Evolutionary conservation across 1,139 yeast species (phyloP).

Genomic region (Sugiyamaella paludigena): DNA sequence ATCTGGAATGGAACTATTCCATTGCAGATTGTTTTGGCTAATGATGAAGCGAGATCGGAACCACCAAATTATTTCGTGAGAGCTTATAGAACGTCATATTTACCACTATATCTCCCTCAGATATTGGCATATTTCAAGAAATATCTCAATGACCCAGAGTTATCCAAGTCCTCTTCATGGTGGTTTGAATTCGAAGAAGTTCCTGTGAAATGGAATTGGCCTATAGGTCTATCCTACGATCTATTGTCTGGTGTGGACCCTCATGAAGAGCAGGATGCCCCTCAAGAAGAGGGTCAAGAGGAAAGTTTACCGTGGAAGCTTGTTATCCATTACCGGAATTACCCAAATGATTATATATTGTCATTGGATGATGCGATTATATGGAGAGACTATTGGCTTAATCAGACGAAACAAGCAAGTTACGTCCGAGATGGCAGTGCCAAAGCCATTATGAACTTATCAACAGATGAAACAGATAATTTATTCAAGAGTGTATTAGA

Average conservation of each 20-base stretch:
- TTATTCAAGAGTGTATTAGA: slow-evolving; percentile 54
- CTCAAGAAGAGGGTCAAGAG: slow-evolving; percentile 10
- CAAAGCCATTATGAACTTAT: slow-evolving; percentile 69
- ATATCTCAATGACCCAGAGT: slow-evolving; percentile 38
- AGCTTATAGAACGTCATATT: slow-evolving; percentile 52
- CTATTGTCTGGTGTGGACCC: slow-evolving; percentile 44
- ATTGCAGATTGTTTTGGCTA: slow-evolving; percentile 39
- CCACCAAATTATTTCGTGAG: slow-evolving; percentile 28
- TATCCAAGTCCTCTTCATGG: slow-evolving; percentile 42
- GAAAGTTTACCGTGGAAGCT: slow-evolving; percentile 50
- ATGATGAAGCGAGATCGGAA: slow-evolving; percentile 33
- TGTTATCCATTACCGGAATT: slow-evolving; percentile 43
- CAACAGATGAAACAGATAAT: slow-evolving; percentile 54
- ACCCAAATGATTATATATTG: slow-evolving; percentile 55
- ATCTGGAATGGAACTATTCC: slow-evolving; percentile 61
- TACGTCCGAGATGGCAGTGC: slow-evolving; percentile 71
- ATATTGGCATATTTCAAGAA: slow-evolving; percentile 48
- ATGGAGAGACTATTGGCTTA: slow-evolving; percentile 59
- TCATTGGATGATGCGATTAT: slow-evolving; percentile 41
- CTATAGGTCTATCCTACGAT: slow-evolving; percentile 71
- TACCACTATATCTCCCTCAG: slow-evolving; percentile 49
- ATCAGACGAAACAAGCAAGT: slow-evolving; percentile 77
- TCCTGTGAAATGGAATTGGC: slow-evolving; percentile 76
- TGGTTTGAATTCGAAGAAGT: slow-evolving; percentile 70
- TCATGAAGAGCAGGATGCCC: neutral